phyloP scores from a whole-genome alignment of 768 basidiomycete species.

The Tylopilus subfusipes region DNA sequence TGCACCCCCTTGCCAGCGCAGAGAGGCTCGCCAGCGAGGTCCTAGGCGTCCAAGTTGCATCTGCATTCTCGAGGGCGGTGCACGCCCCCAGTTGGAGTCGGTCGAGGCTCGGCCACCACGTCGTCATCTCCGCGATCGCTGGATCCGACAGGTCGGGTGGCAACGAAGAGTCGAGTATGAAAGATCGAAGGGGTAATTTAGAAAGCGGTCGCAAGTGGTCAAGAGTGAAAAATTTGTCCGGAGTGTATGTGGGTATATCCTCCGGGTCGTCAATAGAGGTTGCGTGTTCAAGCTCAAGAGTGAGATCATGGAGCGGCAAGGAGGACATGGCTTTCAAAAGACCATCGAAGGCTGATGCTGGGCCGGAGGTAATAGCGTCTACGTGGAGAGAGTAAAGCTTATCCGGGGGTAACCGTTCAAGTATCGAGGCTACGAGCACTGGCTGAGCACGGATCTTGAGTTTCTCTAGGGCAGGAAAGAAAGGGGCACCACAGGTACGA shows the following conservation, averaged over 20 bases:
- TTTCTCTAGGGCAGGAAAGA: conserved; percentile 38
- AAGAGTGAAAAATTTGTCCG: conserved; percentile 20
- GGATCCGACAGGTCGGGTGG: conserved; percentile 38
- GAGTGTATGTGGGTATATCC: conserved; percentile 20
- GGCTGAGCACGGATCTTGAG: conserved; percentile 40
- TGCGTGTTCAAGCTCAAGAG: conserved; percentile 45
- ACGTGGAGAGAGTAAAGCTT: conserved; percentile 37
- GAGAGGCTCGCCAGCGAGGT: conserved; percentile 17
- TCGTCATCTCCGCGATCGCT: conserved; percentile 36
- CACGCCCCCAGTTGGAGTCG: conserved; percentile 40
- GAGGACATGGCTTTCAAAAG: conserved; percentile 34
- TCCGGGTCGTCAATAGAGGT: conserved; percentile 30
- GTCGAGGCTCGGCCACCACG: conserved; percentile 45
- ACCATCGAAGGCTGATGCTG: conserved; percentile 32
- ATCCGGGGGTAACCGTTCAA: conserved; percentile 32
- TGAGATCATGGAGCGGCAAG: conserved; percentile 35
- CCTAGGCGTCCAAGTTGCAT: conserved; percentile 17
- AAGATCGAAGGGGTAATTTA: conserved; percentile 33
- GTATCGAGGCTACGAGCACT: conserved; percentile 32
- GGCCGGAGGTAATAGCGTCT: conserved; percentile 33
- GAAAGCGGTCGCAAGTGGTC: conserved; percentile 35
- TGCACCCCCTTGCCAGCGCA: conserved; percentile 17
- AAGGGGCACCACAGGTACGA: background rate
- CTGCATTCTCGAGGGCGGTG: conserved; percentile 24
- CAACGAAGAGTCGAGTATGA: conserved; percentile 40